A percentile compares a stretch with the other conserved stretches of the same genome.
phyloP scores from a whole-genome alignment of 192 early-diverging fungal species.

The Funneliformis geosporum region DNA sequence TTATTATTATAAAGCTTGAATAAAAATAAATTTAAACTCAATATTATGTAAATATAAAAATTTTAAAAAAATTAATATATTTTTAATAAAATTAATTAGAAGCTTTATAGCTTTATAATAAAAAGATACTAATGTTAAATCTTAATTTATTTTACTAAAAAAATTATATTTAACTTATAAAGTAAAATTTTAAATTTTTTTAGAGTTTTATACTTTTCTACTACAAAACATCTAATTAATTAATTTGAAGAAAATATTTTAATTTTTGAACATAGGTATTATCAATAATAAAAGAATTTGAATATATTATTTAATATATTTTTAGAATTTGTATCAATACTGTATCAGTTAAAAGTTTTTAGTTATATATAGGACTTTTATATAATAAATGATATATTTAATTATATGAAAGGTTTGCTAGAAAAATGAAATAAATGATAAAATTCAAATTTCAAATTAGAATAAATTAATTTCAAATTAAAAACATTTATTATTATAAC shows the following conservation, averaged over 20 bases:
- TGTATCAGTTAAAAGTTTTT: not conserved
- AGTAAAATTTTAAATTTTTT: too few relatives aligned
- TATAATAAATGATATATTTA: not conserved
- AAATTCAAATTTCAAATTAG: too few relatives aligned
- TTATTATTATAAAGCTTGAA: conserved; percentile 20
- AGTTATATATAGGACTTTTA: not conserved
- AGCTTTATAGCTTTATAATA: too few relatives aligned
- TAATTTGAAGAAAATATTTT: conserved; percentile 6
- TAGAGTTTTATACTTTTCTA: too few relatives aligned
- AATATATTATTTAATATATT: not conserved
- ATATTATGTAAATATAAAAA: conserved; percentile 2
- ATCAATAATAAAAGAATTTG: not conserved
- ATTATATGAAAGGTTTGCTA: not conserved
- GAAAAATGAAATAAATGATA: too few relatives aligned
- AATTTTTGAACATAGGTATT: not conserved
- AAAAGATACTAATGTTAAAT: too few relatives aligned
- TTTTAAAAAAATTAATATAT: conserved; percentile 5
- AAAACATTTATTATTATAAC: too few relatives aligned
- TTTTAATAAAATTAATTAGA: conserved; percentile 6
- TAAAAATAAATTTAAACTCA: not conserved
- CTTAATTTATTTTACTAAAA: too few relatives aligned
- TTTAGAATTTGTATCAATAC: conserved; percentile 11
- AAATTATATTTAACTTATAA: too few relatives aligned
- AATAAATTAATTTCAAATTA: too few relatives aligned
- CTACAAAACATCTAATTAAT: too few relatives aligned